Base-by-base conservation (phyloP, 495 filamentous ascomycete genomes). In the Letharia columbiana region DNA sequence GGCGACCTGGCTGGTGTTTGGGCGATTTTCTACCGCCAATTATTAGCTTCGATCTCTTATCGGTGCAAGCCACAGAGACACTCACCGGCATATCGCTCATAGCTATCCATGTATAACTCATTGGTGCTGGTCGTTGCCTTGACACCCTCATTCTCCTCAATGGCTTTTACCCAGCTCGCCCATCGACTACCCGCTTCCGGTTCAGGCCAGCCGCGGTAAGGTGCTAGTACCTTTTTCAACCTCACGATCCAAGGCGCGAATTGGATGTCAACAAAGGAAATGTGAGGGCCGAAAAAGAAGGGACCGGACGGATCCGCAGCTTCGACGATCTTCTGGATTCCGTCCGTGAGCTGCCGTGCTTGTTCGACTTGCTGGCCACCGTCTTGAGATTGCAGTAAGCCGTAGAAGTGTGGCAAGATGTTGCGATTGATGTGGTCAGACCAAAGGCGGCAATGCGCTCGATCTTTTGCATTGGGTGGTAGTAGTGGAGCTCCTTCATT, bases 191-290 rank as follows among this genome's bases (percentile, higher is more conserved):
- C 87, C 18, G 81, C 78, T 66, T 87, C 81, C 12, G 91, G 84
- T 58, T 89, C 86, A 37, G 86, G 85, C 90, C 90, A 96, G 41
- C 84, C 87, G 33, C 89, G 83, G 71, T 92, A 92, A n/a, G 86
- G 88, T 61, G 86, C 85, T 62, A 96, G 78, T 37, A 96, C 89
- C 23, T 86, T 80, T 17, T 81, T 79, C 62, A 96, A 75, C 1
- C 93, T 86, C 42, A 96, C 71, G 60, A 94, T 83, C 85, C 93
- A 98, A 11, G 93, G 93, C 11, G 92, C 92, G 59, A 93, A 83
- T 69, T 94, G 89, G 33, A 96, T 81, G 70, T 98, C 93, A 5
- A 96, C 91, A 67, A 90, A 89, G 42, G 85, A 87, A 37, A 94
- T 76, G 18, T 83, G 75, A 18, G 78, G 76, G 12, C 91, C 91